These are phyloP conservation scores for Coccomyxa subellipsoidea DNA, from an alignment of 163 green algal species.

Conservation along the genomic window DNA sequence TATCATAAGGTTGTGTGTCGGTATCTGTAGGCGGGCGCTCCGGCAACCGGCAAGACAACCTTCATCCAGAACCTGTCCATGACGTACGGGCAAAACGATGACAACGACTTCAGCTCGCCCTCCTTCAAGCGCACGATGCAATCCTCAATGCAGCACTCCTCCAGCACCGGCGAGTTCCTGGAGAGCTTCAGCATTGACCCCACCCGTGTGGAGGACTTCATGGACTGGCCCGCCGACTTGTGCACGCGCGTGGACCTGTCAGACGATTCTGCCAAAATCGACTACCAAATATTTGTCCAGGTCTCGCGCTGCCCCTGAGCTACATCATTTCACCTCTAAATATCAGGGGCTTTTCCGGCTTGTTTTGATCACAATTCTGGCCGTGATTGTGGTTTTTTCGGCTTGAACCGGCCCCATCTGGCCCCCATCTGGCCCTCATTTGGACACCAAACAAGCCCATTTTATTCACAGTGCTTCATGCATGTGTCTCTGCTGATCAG, in stretches of 20 bases:
- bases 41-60: constrained; percentile 4
- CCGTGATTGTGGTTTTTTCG: too few relatives aligned
- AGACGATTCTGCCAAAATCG: background rate
- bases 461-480: too few relatives aligned
- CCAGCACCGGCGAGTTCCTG: background rate
- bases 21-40: background rate
- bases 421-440: too few relatives aligned
- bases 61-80: constrained; percentile 4
- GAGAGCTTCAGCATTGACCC: constrained; percentile 9
- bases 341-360: too few relatives aligned
- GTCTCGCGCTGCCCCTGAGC: background rate
- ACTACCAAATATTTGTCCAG: background rate
- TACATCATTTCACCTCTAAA: too few relatives aligned
- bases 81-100: background rate
- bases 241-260: background rate
- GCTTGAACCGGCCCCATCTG: too few relatives aligned
- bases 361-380: too few relatives aligned
- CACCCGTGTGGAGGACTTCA: background rate
- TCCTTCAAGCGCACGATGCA: background rate
- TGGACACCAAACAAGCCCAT: too few relatives aligned
- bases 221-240: background rate
- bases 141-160: background rate
- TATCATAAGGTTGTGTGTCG: background rate
- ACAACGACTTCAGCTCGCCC: background rate
- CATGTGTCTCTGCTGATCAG: too few relatives aligned